Evolutionary conservation across 2,329 filamentous ascomycete genomes (phyloP), one percentile per base, ranked within the genome.

Genomic region (Colletotrichum sp.): DNA sequence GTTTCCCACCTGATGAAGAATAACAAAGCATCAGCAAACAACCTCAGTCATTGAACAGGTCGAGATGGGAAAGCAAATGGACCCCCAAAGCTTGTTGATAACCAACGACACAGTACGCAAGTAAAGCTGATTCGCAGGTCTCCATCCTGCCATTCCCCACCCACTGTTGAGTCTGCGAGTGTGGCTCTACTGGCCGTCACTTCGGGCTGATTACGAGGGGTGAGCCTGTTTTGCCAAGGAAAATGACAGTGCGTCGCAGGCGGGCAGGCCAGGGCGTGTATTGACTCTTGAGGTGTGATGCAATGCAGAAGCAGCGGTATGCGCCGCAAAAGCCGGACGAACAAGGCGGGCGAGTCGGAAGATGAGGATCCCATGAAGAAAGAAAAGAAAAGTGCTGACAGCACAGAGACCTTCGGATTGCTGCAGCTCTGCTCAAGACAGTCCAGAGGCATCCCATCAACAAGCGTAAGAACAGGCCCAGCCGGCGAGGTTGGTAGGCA

Each of bases 291-390:
- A 61, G 43, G 36, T 65, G 71, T 66, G 38, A 73, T 73, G 47
- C 62, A 71, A 71, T 58, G 71, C 68, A 73, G 62, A 57, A 62
- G 55, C 67, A 62, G 38, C 33, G 70, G 47, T 24, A 43, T 64
- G 70, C 47, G 69, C 47, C 68, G 55, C 68, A 71, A 71, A 36
- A 73, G 71, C 71, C 68, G 68, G 61, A 24, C 71, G 63, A 71
- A 71, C 68, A 66, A 43, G 62, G 62, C 62, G 57, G 62, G 16
- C 68, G 57, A 62, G 62, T 66, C 43, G 43, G 71, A 71, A 66
- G 31, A 34, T 43, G 29, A 70, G 66, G 34, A 67, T 55, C 24
- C 71, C 34, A 51, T 67, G 62, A 61, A 70, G 66, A 73, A 63
- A 66, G 67, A 36, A 63, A 58, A 51, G 31, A 47, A 64, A 62